These are phyloP conservation scores for Angomonas deanei DNA, from an alignment of 208 protist genomes.

Conservation along the genomic window DNA sequence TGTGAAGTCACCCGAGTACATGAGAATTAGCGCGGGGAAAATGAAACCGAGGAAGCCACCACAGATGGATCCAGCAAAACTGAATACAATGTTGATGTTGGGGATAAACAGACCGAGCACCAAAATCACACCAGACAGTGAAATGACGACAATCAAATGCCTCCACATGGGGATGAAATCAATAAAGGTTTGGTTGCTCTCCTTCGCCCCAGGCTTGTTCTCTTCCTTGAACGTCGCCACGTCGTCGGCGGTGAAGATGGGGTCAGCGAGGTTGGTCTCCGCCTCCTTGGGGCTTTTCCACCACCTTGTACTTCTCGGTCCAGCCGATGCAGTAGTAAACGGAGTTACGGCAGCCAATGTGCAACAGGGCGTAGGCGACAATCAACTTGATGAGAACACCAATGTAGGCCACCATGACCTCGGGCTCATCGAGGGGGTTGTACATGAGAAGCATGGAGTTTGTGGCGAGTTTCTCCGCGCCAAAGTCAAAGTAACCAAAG, in stretches of 20 bases:
- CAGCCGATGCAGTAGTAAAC: slow-evolving; percentile 23
- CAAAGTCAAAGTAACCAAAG: slow-evolving; percentile 51
- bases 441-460: slow-evolving; percentile 28
- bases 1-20: slow-evolving; percentile 48
- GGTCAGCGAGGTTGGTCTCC: not conserved
- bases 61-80: slow-evolving; percentile 44
- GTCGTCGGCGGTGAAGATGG: not conserved
- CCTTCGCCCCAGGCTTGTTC: not conserved
- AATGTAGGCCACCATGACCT: slow-evolving; percentile 21
- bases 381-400: slow-evolving; percentile 30
- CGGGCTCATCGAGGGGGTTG: slow-evolving; percentile 22
- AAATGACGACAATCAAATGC: slow-evolving; percentile 7
- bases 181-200: slow-evolving; percentile 1
- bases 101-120: slow-evolving; percentile 31
- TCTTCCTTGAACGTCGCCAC: not conserved
- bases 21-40: slow-evolving; percentile 50
- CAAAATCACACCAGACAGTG: slow-evolving; percentile 1
- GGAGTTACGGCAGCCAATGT: slow-evolving; percentile 22
- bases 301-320: slow-evolving; percentile 12
- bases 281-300: not conserved
- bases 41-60: slow-evolving; percentile 54
- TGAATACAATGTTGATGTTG: slow-evolving; percentile 39
- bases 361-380: slow-evolving; percentile 22
- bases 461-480: not conserved
- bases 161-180: slow-evolving; percentile 14